phyloP scores from a whole-genome alignment of 1,284 basidiomycete species.

The Trichosporon faecale region DNA sequence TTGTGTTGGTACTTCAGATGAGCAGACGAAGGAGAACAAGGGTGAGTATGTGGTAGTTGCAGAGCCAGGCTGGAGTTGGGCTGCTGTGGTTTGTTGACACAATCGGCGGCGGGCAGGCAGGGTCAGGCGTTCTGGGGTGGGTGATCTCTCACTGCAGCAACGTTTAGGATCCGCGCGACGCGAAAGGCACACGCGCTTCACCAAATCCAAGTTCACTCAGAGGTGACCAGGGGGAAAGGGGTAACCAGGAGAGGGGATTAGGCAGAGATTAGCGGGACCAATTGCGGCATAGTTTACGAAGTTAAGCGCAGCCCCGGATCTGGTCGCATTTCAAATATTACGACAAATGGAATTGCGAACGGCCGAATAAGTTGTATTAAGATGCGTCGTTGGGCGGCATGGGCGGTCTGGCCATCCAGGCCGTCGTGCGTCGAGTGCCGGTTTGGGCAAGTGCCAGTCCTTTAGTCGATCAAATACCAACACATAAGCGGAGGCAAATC shows the following conservation, averaged over 20 bases:
- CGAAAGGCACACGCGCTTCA: conserved; percentile 3
- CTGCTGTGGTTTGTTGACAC: conserved; percentile 6
- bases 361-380: conserved; percentile 1
- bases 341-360: neutral
- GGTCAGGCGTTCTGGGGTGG: conserved; percentile 5
- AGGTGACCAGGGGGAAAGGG: neutral
- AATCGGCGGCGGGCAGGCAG: neutral
- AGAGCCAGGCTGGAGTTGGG: neutral
- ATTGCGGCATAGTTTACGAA: no score
- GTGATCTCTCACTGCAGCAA: neutral
- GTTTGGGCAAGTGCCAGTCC: neutral
- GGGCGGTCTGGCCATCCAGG: neutral
- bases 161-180: conserved; percentile 1
- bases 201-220: neutral
- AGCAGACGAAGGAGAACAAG: neutral
- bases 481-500: conserved; percentile 8
- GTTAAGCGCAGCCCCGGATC: neutral
- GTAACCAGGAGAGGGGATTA: neutral
- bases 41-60: neutral
- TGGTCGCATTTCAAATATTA: neutral
- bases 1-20: neutral
- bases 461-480: neutral
- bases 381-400: neutral
- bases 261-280: conserved; percentile 5
- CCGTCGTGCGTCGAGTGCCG: neutral